Evolutionary conservation across 108 stramenopile species (phyloP).

Genomic region (Fistulifera solaris): DNA sequence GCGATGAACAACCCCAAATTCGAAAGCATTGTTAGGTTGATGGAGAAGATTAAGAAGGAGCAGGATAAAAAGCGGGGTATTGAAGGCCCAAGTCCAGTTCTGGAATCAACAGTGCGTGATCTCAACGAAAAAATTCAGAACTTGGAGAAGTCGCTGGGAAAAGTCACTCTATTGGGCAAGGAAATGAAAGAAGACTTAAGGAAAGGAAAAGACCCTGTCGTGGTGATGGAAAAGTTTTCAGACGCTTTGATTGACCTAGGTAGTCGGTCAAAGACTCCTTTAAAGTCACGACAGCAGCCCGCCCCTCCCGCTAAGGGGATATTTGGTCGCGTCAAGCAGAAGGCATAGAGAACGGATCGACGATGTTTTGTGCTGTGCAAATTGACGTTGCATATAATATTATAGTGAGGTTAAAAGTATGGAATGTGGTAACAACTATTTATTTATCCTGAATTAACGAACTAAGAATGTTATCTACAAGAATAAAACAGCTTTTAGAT

Average conservation of each 20-base stretch:
- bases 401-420: too few species aligned
- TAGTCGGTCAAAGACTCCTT: slow-evolving; percentile 3
- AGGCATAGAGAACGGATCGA: too few species aligned
- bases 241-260: slow-evolving; percentile 20
- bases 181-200: slow-evolving; percentile 33
- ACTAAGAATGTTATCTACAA: too few species aligned
- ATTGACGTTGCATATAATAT: too few species aligned
- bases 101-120: slow-evolving; percentile 33
- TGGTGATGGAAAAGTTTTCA: slow-evolving; percentile 34
- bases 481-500: too few species aligned
- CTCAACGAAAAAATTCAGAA: slow-evolving; percentile 32
- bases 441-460: too few species aligned
- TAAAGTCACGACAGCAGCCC: slow-evolving; percentile 4
- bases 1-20: slow-evolving; percentile 57
- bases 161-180: slow-evolving; percentile 28
- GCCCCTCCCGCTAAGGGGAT: slow-evolving; percentile 2
- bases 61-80: slow-evolving; percentile 39
- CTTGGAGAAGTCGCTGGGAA: slow-evolving; percentile 30
- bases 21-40: slow-evolving; percentile 61
- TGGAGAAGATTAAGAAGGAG: slow-evolving; percentile 69
- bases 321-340: background rate
- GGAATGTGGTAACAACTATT: too few species aligned
- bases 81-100: slow-evolving; percentile 20
- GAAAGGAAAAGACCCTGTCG: slow-evolving; percentile 26
- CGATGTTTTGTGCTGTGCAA: too few species aligned